Base-by-base conservation (phyloP, 2,329 filamentous ascomycete genomes). In the Botrytis galanthina region DNA sequence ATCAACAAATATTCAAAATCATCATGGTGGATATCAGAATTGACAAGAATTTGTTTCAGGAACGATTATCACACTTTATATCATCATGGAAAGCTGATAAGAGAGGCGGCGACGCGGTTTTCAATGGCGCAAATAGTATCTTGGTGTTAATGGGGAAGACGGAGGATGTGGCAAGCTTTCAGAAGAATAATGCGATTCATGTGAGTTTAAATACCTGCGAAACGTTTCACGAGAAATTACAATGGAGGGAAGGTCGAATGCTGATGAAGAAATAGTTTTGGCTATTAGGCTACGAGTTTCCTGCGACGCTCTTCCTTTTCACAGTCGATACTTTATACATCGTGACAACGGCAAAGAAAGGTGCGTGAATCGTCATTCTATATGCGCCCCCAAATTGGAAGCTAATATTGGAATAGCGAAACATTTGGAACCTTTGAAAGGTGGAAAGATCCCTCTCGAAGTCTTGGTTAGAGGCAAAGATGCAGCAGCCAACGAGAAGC, bases 221-320 rank as follows among this genome's bases (percentile, higher is more conserved):
- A 76, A 62, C 60, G 42, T 22, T 26, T 66, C 22, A 35, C 7
- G 42, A 37, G 60, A 22, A 42, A 32, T 10, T 46, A 29, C 29
- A 37, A 20, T 57, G 32, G n/a, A 29, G 37, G 14, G 20, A 32
- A 39, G 67, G 29, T 59, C 3, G 39, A 70, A 35, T 62, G 63
- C 76, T 76, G 67, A 78, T 51, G 37, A 64, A 70, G 29, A 78
- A 75, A 60, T 77, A 98, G 95, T 97, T 98, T 84, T 99, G 97
- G 97, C 88, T 99, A 72, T 89, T 99, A 75, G 96, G 96, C 80
- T 99, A 99, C 86, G 96, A 99, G 83, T 99, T 99, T 81, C 96
- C 96, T 48, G 95, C 95, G 57, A 99, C 96, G 0, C 86, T 99
- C 76, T 94, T 99, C 86, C 88, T 99, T 70, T 91, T 99, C 82